Evolutionary conservation across 2,329 filamentous ascomycete species (phyloP).

Genomic region (Xylaria sp.): DNA sequence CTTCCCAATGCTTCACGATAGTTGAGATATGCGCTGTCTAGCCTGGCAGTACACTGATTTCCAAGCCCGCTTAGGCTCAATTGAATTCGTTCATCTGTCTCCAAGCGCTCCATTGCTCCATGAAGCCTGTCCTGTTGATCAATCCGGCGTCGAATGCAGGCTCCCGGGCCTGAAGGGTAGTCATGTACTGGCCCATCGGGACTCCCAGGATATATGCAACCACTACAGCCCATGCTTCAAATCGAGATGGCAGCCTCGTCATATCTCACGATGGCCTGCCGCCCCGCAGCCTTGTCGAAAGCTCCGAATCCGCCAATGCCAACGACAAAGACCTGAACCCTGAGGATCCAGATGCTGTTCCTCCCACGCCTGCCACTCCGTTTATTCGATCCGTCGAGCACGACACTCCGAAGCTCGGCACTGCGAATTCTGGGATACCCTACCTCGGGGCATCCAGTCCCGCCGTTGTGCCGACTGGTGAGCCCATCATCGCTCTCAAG

Average conservation of each 20-base stretch:
- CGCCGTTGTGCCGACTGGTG: conserved; percentile 55
- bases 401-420: conserved; percentile 48
- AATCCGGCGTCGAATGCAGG: conserved; percentile 40
- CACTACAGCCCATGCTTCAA: conserved; percentile 65
- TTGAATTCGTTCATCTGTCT: background rate
- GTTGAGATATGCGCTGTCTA: background rate
- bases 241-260: conserved; percentile 53
- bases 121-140: conserved; percentile 7
- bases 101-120: background rate
- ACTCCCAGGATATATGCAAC: conserved; percentile 83
- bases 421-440: conserved; percentile 36
- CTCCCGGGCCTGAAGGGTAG: conserved; percentile 40
- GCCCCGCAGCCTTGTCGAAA: conserved; percentile 43
- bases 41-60: conserved; percentile 25
- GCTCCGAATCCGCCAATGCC: conserved; percentile 32
- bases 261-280: conserved; percentile 67
- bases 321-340: conserved; percentile 34
- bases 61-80: background rate
- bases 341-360: conserved; percentile 42
- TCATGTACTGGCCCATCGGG: conserved; percentile 92
- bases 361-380: conserved; percentile 57
- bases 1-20: too few species aligned
- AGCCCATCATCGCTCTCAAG: conserved; percentile 74
- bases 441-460: conserved; percentile 37
- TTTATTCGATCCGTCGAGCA: conserved; percentile 65